A percentile compares a stretch with the other conserved stretches of the same genome.
Evolutionary conservation across 306 rosid genomes (phyloP).

Genomic region (Casuarina cunninghamiana): DNA sequence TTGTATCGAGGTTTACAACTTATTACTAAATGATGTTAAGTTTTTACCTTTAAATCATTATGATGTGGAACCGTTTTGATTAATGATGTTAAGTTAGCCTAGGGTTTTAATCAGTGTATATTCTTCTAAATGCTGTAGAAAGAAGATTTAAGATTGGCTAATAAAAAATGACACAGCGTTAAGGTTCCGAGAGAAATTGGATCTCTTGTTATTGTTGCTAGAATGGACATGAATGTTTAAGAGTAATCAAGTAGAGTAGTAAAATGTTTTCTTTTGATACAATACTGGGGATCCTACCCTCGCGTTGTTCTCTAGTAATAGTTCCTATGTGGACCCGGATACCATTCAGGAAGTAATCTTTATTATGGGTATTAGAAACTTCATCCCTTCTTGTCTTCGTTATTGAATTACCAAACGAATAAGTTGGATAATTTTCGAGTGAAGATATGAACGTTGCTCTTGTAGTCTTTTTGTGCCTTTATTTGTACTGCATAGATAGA

Average conservation of each 20-base stretch:
- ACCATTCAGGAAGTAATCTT: neutral
- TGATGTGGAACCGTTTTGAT: neutral
- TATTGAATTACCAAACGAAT: neutral
- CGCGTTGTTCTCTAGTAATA: neutral
- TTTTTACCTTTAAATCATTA: too few species aligned
- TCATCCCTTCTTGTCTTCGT: neutral
- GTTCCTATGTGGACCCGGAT: neutral
- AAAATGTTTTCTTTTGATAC: neutral
- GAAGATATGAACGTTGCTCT: neutral
- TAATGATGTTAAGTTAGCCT: neutral
- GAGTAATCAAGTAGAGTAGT: neutral
- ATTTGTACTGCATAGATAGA: neutral
- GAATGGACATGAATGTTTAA: conserved; percentile 1
- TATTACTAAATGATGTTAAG: too few species aligned
- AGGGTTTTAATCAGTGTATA: neutral
- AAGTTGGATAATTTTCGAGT: neutral
- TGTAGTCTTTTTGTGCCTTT: neutral
- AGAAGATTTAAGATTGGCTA: neutral
- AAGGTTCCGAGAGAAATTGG: neutral
- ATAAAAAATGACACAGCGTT: neutral
- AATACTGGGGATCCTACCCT: neutral
- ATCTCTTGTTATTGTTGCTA: neutral
- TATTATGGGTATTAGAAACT: neutral
- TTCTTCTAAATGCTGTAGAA: neutral
- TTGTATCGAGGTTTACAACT: too few species aligned